Evolutionary conservation across 495 filamentous ascomycete genomes (phyloP), one percentile per base, ranked within the genome.

Genomic region (Talaromyces liani): DNA sequence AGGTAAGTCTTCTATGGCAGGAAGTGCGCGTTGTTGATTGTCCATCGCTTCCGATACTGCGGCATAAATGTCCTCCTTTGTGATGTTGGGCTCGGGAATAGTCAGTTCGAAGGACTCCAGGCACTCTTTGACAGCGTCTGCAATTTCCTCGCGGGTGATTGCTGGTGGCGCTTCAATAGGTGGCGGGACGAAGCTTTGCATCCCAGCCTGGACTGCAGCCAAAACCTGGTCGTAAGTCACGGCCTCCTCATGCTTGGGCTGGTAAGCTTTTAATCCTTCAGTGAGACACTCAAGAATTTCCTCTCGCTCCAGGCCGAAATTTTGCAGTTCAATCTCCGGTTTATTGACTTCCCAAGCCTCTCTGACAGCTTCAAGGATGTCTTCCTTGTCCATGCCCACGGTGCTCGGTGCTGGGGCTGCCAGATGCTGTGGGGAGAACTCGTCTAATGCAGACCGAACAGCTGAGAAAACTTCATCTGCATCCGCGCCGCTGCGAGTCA

Each of bases 281-380:
- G 87, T 83, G 24, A 97, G 79, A 66, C 90, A 93, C 31, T 88
- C 85, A 1, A 97, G 81, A 31, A 97, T 88, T 66, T 97, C 93
- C 22, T 95, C 91, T 6, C 91, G 82, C 68, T 96, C 91, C 7
- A 97, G 77, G 7, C 92, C 93, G 64, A 93, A 91, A 68, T 95
- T 91, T 67, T 96, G 87, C 12, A 95, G 75, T 67, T 93, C 88
- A 45, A 97, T 92, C 65, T 97, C 90, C 1, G 92, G 93, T 72
- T 93, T 93, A 74, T 93, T 95, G 5, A 85, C 88, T 68, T 96
- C 92, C 87, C 90, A 95, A 2, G 90, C 92, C 61, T 96, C 91
- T 61, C 86, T 85, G 6, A 97, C 89, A 0, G 92, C 91, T 1
- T 90, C 85, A 0, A 97, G 77, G 33, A 97, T 91, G 41, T 92